Evolutionary conservation across 495 filamentous ascomycete genomes (phyloP).

Genomic region (Aspergillus ostianus): DNA sequence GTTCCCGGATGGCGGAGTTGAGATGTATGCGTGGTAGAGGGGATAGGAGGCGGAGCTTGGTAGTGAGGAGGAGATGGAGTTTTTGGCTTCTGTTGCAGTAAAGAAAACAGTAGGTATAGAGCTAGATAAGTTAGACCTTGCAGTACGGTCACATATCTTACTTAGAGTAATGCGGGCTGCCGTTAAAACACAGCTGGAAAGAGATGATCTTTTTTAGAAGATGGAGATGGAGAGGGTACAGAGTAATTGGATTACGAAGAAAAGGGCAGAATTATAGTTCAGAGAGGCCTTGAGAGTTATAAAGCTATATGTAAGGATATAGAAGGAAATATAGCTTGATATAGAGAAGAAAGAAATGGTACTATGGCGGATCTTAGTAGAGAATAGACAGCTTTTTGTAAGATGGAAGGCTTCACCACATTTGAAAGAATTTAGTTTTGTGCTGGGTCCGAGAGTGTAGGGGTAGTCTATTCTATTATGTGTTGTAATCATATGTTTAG

Average conservation of each 20-base stretch:
- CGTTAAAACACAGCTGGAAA: constrained; percentile 16
- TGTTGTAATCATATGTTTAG: too few species aligned
- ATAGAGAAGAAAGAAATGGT: constrained; percentile 20
- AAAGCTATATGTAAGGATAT: constrained; percentile 25
- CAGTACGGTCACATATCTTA: constrained; percentile 27
- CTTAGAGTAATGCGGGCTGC: constrained; percentile 23
- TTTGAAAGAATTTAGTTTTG: not conserved
- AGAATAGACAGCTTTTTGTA: not conserved
- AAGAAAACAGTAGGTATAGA: constrained; percentile 13
- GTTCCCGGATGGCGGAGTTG: constrained; percentile 22
- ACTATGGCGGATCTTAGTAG: constrained; percentile 3
- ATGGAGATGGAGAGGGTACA: constrained; percentile 22
- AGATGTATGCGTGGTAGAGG: constrained; percentile 20
- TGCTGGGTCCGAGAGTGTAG: not conserved
- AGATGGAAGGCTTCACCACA: not conserved
- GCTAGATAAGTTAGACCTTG: constrained; percentile 22
- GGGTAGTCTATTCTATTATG: too few species aligned
- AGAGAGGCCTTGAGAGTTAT: constrained; percentile 23
- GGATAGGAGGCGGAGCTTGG: constrained; percentile 26
- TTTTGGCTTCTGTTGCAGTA: constrained; percentile 25
- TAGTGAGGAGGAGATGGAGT: constrained; percentile 26
- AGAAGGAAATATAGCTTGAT: constrained; percentile 25
- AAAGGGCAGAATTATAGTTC: constrained; percentile 21
- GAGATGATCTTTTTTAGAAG: constrained; percentile 19
- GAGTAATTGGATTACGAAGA: constrained; percentile 19